phyloP scores from a whole-genome alignment of 805 yeast genomes.

The Kodamaea leandrae region DNA sequence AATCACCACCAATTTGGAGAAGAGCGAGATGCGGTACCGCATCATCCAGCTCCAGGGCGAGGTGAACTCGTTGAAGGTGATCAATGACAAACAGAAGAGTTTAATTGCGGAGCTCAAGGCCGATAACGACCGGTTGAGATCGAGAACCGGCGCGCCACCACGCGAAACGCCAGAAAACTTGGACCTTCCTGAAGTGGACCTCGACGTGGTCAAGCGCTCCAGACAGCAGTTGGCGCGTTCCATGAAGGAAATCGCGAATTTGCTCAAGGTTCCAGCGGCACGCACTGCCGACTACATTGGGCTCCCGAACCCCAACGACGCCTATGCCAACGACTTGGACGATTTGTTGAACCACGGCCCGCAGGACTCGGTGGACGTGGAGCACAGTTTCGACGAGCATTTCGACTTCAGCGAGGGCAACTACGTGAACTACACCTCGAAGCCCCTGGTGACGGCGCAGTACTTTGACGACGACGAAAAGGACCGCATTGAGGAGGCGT shows the following conservation, averaged over 20 bases:
- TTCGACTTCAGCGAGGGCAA: conserved; percentile 12
- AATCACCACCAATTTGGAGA: conserved; percentile 53
- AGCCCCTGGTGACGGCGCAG: conserved; percentile 11
- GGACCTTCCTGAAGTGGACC: conserved; percentile 34
- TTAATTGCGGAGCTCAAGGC: conserved; percentile 38
- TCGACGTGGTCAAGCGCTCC: conserved; percentile 30
- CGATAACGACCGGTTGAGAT: conserved; percentile 8
- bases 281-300: conserved; percentile 19
- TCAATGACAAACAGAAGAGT: conserved; percentile 41
- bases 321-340: conserved; percentile 17
- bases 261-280: conserved; percentile 30
- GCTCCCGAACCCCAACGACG: conserved; percentile 20
- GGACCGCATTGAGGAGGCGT: conserved; percentile 1
- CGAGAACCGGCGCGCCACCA: not conserved
- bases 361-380: conserved; percentile 6
- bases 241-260: conserved; percentile 34
- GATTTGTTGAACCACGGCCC: conserved; percentile 16
- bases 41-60: conserved; percentile 54
- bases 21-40: conserved; percentile 49
- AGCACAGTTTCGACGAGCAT: conserved; percentile 12
- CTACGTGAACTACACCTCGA: conserved; percentile 9
- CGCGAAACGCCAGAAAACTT: not conserved
- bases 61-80: conserved; percentile 41
- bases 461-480: conserved; percentile 10
- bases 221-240: conserved; percentile 33